Evolutionary conservation across 495 filamentous ascomycete species (phyloP).

Genomic region (Aspergillus indologenus): DNA sequence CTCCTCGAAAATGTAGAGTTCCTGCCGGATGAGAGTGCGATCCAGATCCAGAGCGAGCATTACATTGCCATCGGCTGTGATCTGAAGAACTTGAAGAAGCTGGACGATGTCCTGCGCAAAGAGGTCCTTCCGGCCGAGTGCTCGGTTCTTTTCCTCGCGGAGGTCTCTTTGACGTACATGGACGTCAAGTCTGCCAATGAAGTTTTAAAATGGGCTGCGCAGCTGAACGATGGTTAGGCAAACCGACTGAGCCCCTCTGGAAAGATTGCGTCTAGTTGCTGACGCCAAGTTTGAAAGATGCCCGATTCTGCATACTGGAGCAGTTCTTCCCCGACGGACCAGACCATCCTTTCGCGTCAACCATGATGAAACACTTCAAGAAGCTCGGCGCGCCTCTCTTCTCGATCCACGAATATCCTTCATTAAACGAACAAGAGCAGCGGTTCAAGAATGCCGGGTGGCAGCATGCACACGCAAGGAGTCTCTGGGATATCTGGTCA

Average conservation of each 20-base stretch:
- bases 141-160: slow-evolving; percentile 73
- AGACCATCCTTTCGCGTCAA: slow-evolving; percentile 78
- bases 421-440: slow-evolving; percentile 55
- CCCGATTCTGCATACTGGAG: slow-evolving; percentile 81
- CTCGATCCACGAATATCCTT: slow-evolving; percentile 68
- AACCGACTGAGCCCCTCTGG: neutral
- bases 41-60: slow-evolving; percentile 59
- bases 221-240: slow-evolving; percentile 56
- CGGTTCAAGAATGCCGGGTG: slow-evolving; percentile 69
- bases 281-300: slow-evolving; percentile 24
- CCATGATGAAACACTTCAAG: slow-evolving; percentile 82
- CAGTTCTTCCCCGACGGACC: slow-evolving; percentile 77
- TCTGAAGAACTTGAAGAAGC: slow-evolving; percentile 58
- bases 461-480: slow-evolving; percentile 55
- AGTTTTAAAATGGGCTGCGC: slow-evolving; percentile 67
- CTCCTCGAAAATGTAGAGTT: slow-evolving; percentile 50
- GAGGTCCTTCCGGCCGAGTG: slow-evolving; percentile 54
- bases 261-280: neutral
- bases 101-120: slow-evolving; percentile 54
- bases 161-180: slow-evolving; percentile 93
- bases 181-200: slow-evolving; percentile 67
- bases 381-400: slow-evolving; percentile 75
- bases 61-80: slow-evolving; percentile 85
- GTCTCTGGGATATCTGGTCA: slow-evolving; percentile 78
- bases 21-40: slow-evolving; percentile 37